Conservation (phyloP, 2,329 filamentous ascomycete species). For the Neoascochyta sp. region DNA sequence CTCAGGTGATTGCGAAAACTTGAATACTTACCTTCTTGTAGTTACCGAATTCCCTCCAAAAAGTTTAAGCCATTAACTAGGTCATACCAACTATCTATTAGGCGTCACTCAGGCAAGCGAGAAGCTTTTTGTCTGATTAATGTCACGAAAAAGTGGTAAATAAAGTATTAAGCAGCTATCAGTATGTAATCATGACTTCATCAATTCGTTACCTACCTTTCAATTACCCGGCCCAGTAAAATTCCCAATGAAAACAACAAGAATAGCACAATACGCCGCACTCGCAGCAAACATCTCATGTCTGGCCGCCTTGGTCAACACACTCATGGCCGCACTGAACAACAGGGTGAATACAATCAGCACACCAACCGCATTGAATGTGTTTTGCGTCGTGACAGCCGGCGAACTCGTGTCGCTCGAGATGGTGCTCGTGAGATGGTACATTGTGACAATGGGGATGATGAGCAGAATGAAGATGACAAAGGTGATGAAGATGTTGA, state of each 20-base stretch:
- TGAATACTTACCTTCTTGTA: too few relatives aligned
- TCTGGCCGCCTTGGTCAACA: slow-evolving; percentile 35
- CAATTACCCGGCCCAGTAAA: slow-evolving; percentile 36
- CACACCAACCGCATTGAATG: slow-evolving; percentile 42
- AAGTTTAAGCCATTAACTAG: too few relatives aligned
- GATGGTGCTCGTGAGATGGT: slow-evolving; percentile 31
- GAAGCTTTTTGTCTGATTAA: too few relatives aligned
- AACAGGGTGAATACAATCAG: slow-evolving; percentile 43
- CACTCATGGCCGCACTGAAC: slow-evolving; percentile 37
- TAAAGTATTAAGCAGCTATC: too few relatives aligned
- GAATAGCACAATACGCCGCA: slow-evolving; percentile 40
- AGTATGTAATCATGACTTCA: too few relatives aligned
- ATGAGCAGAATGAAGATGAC: slow-evolving; percentile 44
- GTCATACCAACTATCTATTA: too few relatives aligned
- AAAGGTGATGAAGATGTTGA: slow-evolving; percentile 43
- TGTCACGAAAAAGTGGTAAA: too few relatives aligned
- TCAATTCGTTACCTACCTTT: too few relatives aligned
- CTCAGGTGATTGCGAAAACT: too few relatives aligned
- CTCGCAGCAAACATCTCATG: slow-evolving; percentile 40
- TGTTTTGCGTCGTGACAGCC: slow-evolving; percentile 17
- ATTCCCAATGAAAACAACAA: slow-evolving; percentile 42
- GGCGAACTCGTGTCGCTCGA: slow-evolving; percentile 8
- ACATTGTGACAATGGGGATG: slow-evolving; percentile 42
- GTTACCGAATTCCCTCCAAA: too few relatives aligned
- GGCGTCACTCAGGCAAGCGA: too few relatives aligned